Evolutionary conservation across 1,284 basidiomycete genomes (phyloP).

Genomic region (Apiotrichum mycotoxinovorans): DNA sequence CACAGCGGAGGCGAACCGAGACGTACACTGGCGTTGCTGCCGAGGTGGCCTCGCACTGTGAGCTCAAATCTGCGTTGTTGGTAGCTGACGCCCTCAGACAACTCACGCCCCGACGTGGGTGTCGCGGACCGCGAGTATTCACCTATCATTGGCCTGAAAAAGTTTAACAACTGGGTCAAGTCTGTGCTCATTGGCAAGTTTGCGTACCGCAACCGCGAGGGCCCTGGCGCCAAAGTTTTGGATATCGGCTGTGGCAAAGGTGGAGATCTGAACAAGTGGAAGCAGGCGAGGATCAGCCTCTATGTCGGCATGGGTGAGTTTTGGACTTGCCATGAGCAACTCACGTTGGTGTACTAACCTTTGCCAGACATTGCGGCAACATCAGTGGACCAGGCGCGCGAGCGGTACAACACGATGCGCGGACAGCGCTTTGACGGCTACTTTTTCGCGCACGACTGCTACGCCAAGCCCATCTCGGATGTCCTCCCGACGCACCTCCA

Average conservation of each 20-base stretch:
- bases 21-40: conserved; percentile 34
- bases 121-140: conserved; percentile 79
- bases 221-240: conserved; percentile 63
- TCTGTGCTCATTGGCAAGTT: conserved; percentile 88
- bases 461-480: conserved; percentile 64
- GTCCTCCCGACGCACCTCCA: conserved; percentile 62
- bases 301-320: conserved; percentile 74
- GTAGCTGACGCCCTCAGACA: conserved; percentile 62
- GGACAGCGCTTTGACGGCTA: conserved; percentile 64
- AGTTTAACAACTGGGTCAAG: conserved; percentile 99
- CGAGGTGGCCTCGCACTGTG: conserved; percentile 33
- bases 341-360: background rate
- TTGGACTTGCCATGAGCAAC: background rate
- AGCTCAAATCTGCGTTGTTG: background rate
- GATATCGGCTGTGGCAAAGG: conserved; percentile 99
- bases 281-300: conserved; percentile 74
- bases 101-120: conserved; percentile 85
- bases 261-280: conserved; percentile 95
- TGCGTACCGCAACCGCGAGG: conserved; percentile 26
- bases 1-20: background rate
- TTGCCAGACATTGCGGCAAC: conserved; percentile 81
- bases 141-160: conserved; percentile 92
- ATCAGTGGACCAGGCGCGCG: conserved; percentile 83
- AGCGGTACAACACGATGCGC: conserved; percentile 60
- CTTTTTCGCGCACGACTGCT: conserved; percentile 89